These are phyloP conservation scores for maize (Zea mays) DNA, from an alignment of 176 grass and related monocot genomes.

Conservation along the genomic window Zm-B73-REFERENCE-NAM-5.0 NC_050100.1:204703501-204704000, in stretches of 20 bases:
- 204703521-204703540: constrained; percentile 61
- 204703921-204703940: constrained; percentile 50
- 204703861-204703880: constrained; percentile 62
- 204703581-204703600: neutral
- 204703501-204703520: constrained; percentile 46
- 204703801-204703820: constrained; percentile 64
- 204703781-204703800: constrained; percentile 66
- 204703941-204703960: constrained; percentile 30
- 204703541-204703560: constrained; percentile 58
- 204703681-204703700: constrained; percentile 59
- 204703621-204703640: constrained; percentile 26
- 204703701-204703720: constrained; percentile 21
- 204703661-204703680: constrained; percentile 59
- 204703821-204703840: constrained; percentile 59
- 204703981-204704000: constrained; percentile 24
- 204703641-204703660: constrained; percentile 28
- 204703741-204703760: constrained; percentile 33
- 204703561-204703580: constrained; percentile 48
- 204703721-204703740: constrained; percentile 48
- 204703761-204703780: constrained; percentile 53
- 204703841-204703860: constrained; percentile 62
- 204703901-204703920: constrained; percentile 44
- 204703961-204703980: constrained; percentile 41
- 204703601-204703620: constrained; percentile 7
- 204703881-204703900: constrained; percentile 54